phyloP scores from a whole-genome alignment of 306 rosid genomes.

The Urtica urens region DNA sequence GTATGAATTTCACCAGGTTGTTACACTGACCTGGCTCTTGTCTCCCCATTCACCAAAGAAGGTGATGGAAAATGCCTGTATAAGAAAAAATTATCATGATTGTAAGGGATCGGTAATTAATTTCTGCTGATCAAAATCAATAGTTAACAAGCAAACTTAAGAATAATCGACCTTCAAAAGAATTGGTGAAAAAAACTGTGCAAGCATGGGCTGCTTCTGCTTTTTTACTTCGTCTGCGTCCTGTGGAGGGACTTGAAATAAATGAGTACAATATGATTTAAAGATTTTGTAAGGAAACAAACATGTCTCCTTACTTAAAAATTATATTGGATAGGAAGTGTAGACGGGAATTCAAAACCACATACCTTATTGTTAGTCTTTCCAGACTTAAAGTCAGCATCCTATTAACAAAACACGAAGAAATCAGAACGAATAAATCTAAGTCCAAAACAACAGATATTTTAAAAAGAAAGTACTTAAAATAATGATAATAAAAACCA shows the following conservation, averaged over 20 bases:
- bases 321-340: too few species aligned
- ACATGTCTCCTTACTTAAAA: too few species aligned
- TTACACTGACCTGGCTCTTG: slow-evolving; percentile 77
- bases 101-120: slow-evolving; percentile 11
- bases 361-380: slow-evolving; percentile 62
- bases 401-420: slow-evolving; percentile 10
- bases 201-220: slow-evolving; percentile 40
- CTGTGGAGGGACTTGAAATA: slow-evolving; percentile 28
- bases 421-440: slow-evolving; percentile 19
- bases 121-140: background rate
- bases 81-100: slow-evolving; percentile 10
- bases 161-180: slow-evolving; percentile 72
- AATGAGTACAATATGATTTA: background rate
- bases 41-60: slow-evolving; percentile 99
- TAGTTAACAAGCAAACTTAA: background rate
- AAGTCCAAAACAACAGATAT: slow-evolving; percentile 4
- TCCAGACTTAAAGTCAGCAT: slow-evolving; percentile 12
- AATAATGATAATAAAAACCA: too few species aligned
- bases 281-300: background rate
- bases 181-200: slow-evolving; percentile 71
- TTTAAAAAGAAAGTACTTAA: slow-evolving; percentile 6
- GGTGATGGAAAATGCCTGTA: slow-evolving; percentile 85
- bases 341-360: too few species aligned
- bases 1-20: slow-evolving; percentile 1
- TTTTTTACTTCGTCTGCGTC: slow-evolving; percentile 57